Evolutionary conservation across 192 early-diverging fungal genomes (phyloP).

Genomic region (Geranomyces variabilis): DNA sequence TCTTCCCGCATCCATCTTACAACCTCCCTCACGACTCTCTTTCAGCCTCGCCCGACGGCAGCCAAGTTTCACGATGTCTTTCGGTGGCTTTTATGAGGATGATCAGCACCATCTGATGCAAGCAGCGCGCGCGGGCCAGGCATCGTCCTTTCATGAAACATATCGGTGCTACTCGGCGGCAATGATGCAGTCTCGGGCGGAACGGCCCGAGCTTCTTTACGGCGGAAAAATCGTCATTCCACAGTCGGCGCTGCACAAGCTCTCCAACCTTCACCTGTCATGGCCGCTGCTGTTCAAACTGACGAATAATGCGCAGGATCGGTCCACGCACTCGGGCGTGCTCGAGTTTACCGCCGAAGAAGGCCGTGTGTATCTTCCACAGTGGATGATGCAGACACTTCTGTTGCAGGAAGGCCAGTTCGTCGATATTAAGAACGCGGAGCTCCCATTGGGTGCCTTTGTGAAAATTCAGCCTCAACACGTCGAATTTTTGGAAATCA

Average conservation of each 20-base stretch:
- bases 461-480: constrained; percentile 98
- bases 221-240: constrained; percentile 86
- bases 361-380: constrained; percentile 91
- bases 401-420: constrained; percentile 73
- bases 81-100: neutral
- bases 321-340: constrained; percentile 90
- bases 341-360: constrained; percentile 98
- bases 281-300: constrained; percentile 94
- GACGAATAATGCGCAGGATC: constrained; percentile 54
- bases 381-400: constrained; percentile 98
- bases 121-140: neutral
- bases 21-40: too few species aligned
- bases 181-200: constrained; percentile 70
- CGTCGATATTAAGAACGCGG: constrained; percentile 76
- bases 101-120: neutral
- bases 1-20: too few species aligned
- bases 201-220: constrained; percentile 71
- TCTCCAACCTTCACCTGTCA: constrained; percentile 78
- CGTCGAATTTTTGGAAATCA: constrained; percentile 94
- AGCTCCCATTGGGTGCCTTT: constrained; percentile 80
- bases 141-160: constrained; percentile 22
- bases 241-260: constrained; percentile 71
- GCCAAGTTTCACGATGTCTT: neutral
- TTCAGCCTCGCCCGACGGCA: neutral
- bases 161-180: constrained; percentile 73